Percentiles rank a stretch among this genome's conserved stretches.
Evolutionary conservation across 768 basidiomycete genomes (phyloP).

Genomic region (Asterophora lycoperdoides): DNA sequence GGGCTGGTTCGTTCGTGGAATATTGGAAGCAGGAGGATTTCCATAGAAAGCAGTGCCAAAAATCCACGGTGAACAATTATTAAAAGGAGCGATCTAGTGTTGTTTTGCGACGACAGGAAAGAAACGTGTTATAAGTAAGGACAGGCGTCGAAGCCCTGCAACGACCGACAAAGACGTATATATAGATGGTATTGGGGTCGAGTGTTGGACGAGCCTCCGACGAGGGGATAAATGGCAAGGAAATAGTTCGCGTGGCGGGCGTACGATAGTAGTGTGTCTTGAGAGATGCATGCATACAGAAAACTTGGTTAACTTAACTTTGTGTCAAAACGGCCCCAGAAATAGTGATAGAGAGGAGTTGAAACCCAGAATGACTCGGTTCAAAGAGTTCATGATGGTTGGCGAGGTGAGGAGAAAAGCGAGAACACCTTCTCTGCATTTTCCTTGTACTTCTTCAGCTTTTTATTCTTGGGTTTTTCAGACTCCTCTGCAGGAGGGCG

Average conservation of each 20-base stretch:
- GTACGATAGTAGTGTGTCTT: constrained; percentile 16
- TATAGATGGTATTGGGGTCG: constrained; percentile 10
- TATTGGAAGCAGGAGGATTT: too few species aligned
- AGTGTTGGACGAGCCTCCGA: constrained; percentile 15
- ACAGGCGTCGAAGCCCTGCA: constrained; percentile 13
- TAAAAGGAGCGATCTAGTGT: constrained; percentile 20
- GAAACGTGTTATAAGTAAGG: constrained; percentile 22
- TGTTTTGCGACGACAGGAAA: constrained; percentile 16
- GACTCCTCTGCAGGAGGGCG: constrained; percentile 36
- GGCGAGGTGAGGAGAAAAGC: constrained; percentile 71
- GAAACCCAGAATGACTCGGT: constrained; percentile 3
- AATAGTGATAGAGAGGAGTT: constrained; percentile 5
- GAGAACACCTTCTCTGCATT: constrained; percentile 84
- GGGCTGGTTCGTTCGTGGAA: too few species aligned
- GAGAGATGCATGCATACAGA: constrained; percentile 17
- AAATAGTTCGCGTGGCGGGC: constrained; percentile 25
- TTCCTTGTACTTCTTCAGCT: constrained; percentile 83
- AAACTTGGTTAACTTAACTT: constrained; percentile 11
- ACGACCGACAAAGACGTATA: constrained; percentile 11
- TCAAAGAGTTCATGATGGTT: constrained; percentile 24
- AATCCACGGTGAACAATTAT: constrained; percentile 6
- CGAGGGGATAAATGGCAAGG: constrained; percentile 24
- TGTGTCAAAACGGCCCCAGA: constrained; percentile 7
- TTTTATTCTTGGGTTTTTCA: constrained; percentile 67
- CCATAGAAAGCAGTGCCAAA: not conserved